Base-by-base conservation (phyloP, 148 eudicot genomes). In the Fallopia convolvulus region DNA sequence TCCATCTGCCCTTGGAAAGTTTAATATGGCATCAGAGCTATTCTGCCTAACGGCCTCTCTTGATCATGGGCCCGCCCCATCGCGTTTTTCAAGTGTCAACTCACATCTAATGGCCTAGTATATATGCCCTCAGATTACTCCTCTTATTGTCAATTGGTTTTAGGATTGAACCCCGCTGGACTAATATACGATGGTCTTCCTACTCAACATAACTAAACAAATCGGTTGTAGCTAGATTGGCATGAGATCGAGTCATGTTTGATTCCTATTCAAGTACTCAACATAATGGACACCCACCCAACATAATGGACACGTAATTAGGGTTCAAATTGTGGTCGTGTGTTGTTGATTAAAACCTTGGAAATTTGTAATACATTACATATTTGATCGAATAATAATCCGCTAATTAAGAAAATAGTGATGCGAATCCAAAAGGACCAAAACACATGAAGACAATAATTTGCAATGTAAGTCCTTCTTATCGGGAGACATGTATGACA, bases 251-350 rank as follows among this genome's bases (percentile, higher is more conserved):
- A 12, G 48, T 46, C 48, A 36, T 36, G 48, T 5, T 46, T 7
- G 12, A 46, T 46, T 46, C 48, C 7, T 46, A 36, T 3, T 36
- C 39, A 33, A n/a, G n/a, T n/a, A n/a, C n/a, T n/a, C n/a, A n/a
- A n/a, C n/a, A n/a, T n/a, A n/a, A n/a, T n/a, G n/a, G n/a, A n/a
- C 20, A 33, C 58, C 11, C 6, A 9, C 48, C 20, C 58, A 53
- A 53, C 58, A 53, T 56, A 8, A 23, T 63, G 5, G 17, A 30
- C 26, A 63, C 30, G 30, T 23, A 63, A 63, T 26, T 56, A 63
- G 70, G 39, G 70, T 63, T 58, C 26, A 63, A 63, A 30, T 30
- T 63, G 61, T 56, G 61, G 61, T 5, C 61, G 61, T 56, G 61
- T 56, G 11, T 0, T 52, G 56, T 17, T 52, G 5, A 52, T 52